Percentiles rank a stretch among this genome's conserved stretches.
phyloP scores from a whole-genome alignment of 225 moss, liverwort and hornwort species.

The Pleurozium schreberi region DNA sequence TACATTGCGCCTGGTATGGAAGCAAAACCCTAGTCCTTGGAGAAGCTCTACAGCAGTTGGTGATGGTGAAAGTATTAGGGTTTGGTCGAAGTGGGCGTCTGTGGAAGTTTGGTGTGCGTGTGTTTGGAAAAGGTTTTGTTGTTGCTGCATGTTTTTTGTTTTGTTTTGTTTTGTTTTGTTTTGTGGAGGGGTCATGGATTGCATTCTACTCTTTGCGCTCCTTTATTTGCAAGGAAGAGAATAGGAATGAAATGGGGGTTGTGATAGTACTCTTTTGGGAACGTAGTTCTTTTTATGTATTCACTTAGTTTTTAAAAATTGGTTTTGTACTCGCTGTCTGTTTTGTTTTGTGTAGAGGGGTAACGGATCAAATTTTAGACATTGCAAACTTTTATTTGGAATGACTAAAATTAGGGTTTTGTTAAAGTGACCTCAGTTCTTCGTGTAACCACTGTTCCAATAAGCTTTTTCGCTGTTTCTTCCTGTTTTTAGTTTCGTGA shows the following conservation, averaged over 20 bases:
- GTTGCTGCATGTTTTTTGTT: neutral
- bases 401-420: neutral
- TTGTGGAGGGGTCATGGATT: neutral
- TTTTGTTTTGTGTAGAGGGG: neutral
- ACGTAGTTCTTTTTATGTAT: neutral
- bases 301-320: neutral
- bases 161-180: neutral
- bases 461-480: neutral
- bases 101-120: neutral
- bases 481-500: too few relatives aligned
- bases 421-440: too few relatives aligned
- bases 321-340: neutral
- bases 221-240: neutral
- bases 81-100: neutral
- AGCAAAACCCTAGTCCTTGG: neutral
- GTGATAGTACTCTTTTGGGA: neutral
- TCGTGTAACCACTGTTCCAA: too few relatives aligned
- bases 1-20: constrained; percentile 59
- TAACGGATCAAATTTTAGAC: neutral
- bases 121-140: neutral
- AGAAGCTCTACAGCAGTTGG: neutral
- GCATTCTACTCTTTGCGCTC: neutral
- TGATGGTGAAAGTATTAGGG: neutral
- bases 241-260: neutral
- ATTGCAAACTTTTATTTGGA: neutral